These are phyloP conservation scores for Fusarium brachygibbosum DNA, from an alignment of 2,329 filamentous ascomycete genomes.

Conservation along the genomic window DNA sequence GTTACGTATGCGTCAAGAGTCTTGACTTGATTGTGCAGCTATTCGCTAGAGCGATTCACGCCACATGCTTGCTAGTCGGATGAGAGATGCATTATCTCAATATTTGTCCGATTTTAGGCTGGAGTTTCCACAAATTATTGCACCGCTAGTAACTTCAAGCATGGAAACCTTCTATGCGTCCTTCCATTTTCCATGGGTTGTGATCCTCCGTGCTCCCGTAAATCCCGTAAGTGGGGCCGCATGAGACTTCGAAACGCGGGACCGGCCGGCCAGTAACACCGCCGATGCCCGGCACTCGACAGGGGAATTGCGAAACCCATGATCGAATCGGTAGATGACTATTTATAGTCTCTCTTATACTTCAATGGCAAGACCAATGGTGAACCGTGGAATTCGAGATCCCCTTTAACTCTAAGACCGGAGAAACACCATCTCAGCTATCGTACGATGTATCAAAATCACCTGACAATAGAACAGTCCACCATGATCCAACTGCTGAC, in stretches of 20 bases:
- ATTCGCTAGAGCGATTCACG: no score
- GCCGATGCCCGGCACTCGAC: not conserved
- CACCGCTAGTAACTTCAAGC: not conserved
- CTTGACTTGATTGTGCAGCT: no score
- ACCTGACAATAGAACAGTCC: conserved; percentile 40
- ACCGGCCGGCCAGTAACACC: not conserved
- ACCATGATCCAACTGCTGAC: conserved; percentile 34
- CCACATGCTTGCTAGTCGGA: no score
- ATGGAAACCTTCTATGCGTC: no score
- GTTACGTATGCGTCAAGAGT: no score
- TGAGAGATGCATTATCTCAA: no score
- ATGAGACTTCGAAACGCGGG: conserved; percentile 9
- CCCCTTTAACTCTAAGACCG: conserved; percentile 6
- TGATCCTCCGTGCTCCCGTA: not conserved
- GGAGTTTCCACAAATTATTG: conserved; percentile 22
- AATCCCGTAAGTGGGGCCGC: conserved; percentile 21
- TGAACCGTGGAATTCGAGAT: not conserved
- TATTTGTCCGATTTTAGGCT: no score
- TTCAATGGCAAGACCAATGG: not conserved
- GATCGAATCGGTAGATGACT: not conserved
- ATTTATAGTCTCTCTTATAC: not conserved
- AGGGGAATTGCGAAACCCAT: not conserved
- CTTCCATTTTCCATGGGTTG: no score
- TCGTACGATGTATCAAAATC: conserved; percentile 42
- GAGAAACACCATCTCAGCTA: conserved; percentile 27